Evolutionary conservation across 805 yeast genomes (phyloP), one percentile per base, ranked within the genome.

Genomic region (Sporopachydermia quercuum): DNA sequence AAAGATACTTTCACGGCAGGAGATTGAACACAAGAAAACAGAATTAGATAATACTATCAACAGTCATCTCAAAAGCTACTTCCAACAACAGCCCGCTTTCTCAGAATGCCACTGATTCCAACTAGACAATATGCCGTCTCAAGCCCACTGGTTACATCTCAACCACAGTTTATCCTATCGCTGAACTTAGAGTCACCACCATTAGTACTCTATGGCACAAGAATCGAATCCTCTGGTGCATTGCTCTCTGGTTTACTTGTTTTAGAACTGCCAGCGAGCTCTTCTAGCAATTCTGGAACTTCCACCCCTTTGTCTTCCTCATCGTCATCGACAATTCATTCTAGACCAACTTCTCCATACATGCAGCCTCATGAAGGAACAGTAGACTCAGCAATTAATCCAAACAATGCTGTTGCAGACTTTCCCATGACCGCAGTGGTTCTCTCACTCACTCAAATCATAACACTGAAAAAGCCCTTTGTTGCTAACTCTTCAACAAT

Each of bases 181-280:
- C 67, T 87, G 23, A 66, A 67, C 33, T 63, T 91, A 16, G 99
- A 91, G 54, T 78, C 93, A 2, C 97, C 97, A 1, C 98, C 99
- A 0, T 68, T 87, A 33, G 73, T 84, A 37, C 61, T 91, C 41
- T 89, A 82, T 52, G 98, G 98, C 0, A 58, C 69, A 1, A 80
- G 87, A 2, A 56, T 60, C 5, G 91, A 83, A 43, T 76, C 91
- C 1, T 68, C 93, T 0, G 98, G 99, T 1, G 80, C 94, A 3
- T 66, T 89, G 16, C 61, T 91, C 23, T 74, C 86, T 23, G 99
- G 99, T 0, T 63, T 84, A 5, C 60, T 91, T 37, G 68, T 69
- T 30, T 59, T 91, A 37, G 71, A 68, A 19, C 66, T 78, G 1
- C 55, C 62, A n/a, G 46, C 52, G n/a, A 49, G 43, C 34, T 37